These are phyloP conservation scores for Fusarium sp. DNA, from an alignment of 2,329 filamentous ascomycete genomes.

Conservation along the genomic window DNA sequence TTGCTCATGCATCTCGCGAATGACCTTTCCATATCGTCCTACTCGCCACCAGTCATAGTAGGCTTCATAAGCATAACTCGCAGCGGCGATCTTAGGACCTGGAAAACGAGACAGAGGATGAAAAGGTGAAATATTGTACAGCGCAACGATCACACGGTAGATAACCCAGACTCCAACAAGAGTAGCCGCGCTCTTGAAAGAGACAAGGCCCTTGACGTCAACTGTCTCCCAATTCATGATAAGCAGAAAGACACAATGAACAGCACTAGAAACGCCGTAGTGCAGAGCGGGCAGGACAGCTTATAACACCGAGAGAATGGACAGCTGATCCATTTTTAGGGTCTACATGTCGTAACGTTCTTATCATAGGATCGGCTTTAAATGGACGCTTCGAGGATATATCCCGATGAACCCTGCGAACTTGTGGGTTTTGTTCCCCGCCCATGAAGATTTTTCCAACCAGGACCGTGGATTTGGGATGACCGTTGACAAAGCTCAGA, in stretches of 20 bases:
- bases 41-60: slow-evolving; percentile 53
- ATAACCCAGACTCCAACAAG: slow-evolving; percentile 45
- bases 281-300: accelerated
- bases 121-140: slow-evolving; percentile 55
- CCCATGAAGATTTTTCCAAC: slow-evolving; percentile 1
- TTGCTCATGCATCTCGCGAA: slow-evolving; percentile 52
- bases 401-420: slow-evolving; percentile 4
- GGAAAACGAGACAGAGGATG: slow-evolving; percentile 55
- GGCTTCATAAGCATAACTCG: slow-evolving; percentile 53
- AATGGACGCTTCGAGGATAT: slow-evolving; percentile 1
- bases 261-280: accelerated
- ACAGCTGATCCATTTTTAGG: background rate
- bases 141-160: slow-evolving; percentile 46
- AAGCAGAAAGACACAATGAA: too few relatives aligned
- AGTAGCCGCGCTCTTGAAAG: slow-evolving; percentile 3
- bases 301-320: background rate
- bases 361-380: slow-evolving; percentile 11
- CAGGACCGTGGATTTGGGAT: background rate
- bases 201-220: background rate
- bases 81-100: slow-evolving; percentile 53
- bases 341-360: background rate
- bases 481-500: background rate
- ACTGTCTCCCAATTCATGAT: slow-evolving; percentile 6
- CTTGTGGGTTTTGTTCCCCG: background rate
- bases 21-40: slow-evolving; percentile 52